These are phyloP conservation scores for Heritiera fomes DNA, from an alignment of 345 rosid genomes.

Conservation along the genomic window DNA sequence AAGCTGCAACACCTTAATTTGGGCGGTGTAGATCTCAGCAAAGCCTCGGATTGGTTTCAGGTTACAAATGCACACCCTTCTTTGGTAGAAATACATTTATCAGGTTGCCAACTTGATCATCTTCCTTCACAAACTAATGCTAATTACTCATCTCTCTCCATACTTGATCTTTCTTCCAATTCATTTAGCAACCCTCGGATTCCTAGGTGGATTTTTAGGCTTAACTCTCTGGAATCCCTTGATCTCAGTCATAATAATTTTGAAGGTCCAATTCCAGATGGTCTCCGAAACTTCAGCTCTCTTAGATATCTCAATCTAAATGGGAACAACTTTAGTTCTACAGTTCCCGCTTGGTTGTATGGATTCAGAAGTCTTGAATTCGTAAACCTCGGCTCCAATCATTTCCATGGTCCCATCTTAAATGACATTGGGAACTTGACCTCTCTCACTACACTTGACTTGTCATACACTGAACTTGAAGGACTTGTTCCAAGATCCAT, in stretches of 20 bases:
- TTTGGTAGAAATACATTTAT: slow-evolving; percentile 17
- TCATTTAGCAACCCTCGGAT: background rate
- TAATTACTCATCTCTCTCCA: slow-evolving; percentile 25
- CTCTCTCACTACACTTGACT: background rate
- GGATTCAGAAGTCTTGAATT: slow-evolving; percentile 22
- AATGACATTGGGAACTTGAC: background rate
- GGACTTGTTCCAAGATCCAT: background rate
- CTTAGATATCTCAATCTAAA: slow-evolving; percentile 23
- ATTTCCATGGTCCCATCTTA: slow-evolving; percentile 28
- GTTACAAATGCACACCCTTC: slow-evolving; percentile 25
- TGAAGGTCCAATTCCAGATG: slow-evolving; percentile 4
- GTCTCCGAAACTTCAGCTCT: slow-evolving; percentile 25
- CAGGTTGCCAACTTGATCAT: background rate
- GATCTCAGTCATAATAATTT: slow-evolving; percentile 11
- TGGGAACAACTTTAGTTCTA: slow-evolving; percentile 14
- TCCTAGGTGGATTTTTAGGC: slow-evolving; percentile 24
- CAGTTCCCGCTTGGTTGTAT: slow-evolving; percentile 23
- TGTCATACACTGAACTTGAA: background rate
- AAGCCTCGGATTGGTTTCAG: slow-evolving; percentile 12
- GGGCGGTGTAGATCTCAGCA: background rate
- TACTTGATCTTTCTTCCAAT: slow-evolving; percentile 27
- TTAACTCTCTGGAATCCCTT: slow-evolving; percentile 18
- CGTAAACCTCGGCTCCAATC: slow-evolving; percentile 6
- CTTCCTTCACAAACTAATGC: background rate
- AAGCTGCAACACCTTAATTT: slow-evolving; percentile 29